These are phyloP conservation scores for Lipomyces sp. DNA, from an alignment of 805 yeast genomes.

Conservation along the genomic window DNA sequence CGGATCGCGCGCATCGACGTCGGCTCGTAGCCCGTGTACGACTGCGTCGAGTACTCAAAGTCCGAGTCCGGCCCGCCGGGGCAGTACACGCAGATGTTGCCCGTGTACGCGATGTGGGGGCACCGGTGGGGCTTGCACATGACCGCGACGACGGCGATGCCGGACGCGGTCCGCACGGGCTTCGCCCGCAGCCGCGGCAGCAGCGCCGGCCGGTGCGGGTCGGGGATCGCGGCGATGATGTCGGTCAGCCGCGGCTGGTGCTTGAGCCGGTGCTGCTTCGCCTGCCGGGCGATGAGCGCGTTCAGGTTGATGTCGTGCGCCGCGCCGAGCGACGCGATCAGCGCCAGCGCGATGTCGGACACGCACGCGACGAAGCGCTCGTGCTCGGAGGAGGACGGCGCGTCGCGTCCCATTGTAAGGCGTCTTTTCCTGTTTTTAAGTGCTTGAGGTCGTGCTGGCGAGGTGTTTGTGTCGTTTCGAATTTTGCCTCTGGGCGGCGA, in stretches of 20 bases:
- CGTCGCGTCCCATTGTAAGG: constrained; percentile 13
- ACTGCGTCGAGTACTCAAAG: constrained; percentile 96
- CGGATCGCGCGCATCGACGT: constrained; percentile 99
- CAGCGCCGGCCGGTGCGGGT: constrained; percentile 85
- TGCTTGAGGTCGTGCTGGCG: not conserved
- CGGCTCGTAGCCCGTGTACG: constrained; percentile 98
- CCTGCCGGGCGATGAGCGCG: constrained; percentile 77
- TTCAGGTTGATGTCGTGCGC: constrained; percentile 79
- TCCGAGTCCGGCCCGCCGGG: constrained; percentile 99
- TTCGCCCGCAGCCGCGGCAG: constrained; percentile 95
- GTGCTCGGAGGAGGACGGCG: constrained; percentile 49
- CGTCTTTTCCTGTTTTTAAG: no score
- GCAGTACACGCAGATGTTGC: constrained; percentile 95
- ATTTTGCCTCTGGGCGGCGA: no score
- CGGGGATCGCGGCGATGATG: constrained; percentile 91
- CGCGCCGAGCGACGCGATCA: constrained; percentile 23
- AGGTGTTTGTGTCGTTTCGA: not conserved
- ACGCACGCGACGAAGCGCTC: constrained; percentile 83
- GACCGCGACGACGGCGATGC: constrained; percentile 98
- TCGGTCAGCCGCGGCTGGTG: constrained; percentile 94
- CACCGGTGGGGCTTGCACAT: constrained; percentile 99
- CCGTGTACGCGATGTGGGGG: constrained; percentile 98
- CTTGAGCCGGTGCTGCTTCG: constrained; percentile 86
- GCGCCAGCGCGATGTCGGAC: constrained; percentile 28
- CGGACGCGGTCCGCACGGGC: constrained; percentile 97